Conservation (phyloP, 345 rosid genomes). For the Eucalyptus polybractea region DNA sequence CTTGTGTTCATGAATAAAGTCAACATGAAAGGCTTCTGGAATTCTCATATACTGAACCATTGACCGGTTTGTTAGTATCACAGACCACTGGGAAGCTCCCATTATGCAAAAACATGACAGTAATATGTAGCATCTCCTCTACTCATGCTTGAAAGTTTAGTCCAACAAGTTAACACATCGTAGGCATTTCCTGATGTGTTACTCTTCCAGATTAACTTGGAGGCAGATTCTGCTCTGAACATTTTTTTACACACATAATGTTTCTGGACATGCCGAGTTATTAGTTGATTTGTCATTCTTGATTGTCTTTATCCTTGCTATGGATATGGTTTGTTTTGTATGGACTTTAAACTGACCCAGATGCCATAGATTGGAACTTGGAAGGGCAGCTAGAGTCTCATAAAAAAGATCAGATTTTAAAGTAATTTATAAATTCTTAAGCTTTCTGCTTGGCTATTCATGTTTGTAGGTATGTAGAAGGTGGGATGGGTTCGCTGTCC, state of each 20-base stretch:
- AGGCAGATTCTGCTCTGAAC: background rate
- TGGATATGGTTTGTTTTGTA: background rate
- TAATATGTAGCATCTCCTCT: background rate
- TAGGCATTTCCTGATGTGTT: background rate
- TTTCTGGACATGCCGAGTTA: background rate
- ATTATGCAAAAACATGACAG: background rate
- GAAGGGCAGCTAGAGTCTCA: background rate
- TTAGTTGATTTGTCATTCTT: background rate
- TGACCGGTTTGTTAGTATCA: background rate
- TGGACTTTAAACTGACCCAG: background rate
- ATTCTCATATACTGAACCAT: background rate
- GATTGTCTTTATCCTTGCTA: background rate
- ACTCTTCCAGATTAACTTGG: background rate
- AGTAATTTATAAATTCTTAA: background rate
- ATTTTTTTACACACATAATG: background rate
- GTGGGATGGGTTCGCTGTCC: conserved; percentile 90
- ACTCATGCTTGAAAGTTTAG: background rate
- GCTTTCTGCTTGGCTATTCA: background rate
- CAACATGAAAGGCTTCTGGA: background rate
- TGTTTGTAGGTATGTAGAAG: conserved; percentile 56
- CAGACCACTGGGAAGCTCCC: background rate
- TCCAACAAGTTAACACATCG: background rate
- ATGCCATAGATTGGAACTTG: background rate
- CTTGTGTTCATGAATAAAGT: background rate
- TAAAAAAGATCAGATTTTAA: background rate